Evolutionary conservation across 129 eudicot genomes (phyloP), one percentile per base, ranked within the genome.

Genomic region (Silybum marianum): DNA sequence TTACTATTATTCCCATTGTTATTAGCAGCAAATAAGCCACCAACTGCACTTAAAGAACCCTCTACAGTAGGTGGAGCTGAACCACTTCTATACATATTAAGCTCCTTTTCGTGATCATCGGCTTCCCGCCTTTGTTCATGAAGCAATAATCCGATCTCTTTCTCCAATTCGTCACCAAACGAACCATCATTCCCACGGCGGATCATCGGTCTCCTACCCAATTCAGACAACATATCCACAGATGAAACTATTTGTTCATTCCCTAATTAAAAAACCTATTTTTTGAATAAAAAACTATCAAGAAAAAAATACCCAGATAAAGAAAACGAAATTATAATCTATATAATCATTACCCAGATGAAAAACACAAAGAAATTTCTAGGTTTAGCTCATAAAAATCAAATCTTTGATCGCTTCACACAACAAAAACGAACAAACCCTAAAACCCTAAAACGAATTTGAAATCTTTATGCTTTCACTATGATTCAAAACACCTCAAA

Each of bases 61-160:
- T 90, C 96, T 18, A 93, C 91, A 18, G 97, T 93, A 28, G 97
- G 96, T 71, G 97, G 97, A 48, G 97, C 97, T 23, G 97, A 93
- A 21, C 97, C 97, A 84, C 97, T 93, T 75, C 96, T 87, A 75
- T 85, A 93, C 84, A 90, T 51, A 88, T 90, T 90, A 22, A 93
- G 82, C 91, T 90, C 96, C 84, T 84, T 89, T 78, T 93, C 97
- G 6, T 83, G 90, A 84, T 90, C 96, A 81, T 89, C 91, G 9
- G 89, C 78, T 0, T 90, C 97, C 22, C 96, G 81, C 75, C 91
- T 83, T 84, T 85, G 97, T 68, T 90, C 97, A 3, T 88, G 95
- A 30, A 93, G 88, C 90, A 93, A 83, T 81, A 89, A 14, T 58
- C 97, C 94, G 30, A 93, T 71, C 76, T 93, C 97, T 69, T 83